Evolutionary conservation across 495 filamentous ascomycete genomes (phyloP).

Genomic region (Daldinia decipiens): DNA sequence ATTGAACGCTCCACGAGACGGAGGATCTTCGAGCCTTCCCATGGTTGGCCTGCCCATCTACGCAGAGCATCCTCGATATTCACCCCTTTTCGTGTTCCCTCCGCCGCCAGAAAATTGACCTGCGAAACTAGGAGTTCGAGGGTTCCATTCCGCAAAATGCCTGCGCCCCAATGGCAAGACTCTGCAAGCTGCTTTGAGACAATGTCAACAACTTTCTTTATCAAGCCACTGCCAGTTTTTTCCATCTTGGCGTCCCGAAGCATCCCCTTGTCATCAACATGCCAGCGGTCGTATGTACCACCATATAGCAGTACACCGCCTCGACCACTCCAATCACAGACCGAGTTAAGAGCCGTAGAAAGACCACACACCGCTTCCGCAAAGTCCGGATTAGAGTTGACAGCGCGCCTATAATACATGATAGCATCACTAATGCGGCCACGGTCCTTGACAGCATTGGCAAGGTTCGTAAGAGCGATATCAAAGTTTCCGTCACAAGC

Average conservation of each 20-base stretch:
- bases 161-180: slow-evolving; percentile 87
- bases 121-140: slow-evolving; percentile 59
- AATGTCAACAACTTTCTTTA: slow-evolving; percentile 94
- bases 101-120: slow-evolving; percentile 50
- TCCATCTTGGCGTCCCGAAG: slow-evolving; percentile 75
- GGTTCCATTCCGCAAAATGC: slow-evolving; percentile 67
- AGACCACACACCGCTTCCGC: slow-evolving; percentile 97
- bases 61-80: slow-evolving; percentile 59
- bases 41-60: slow-evolving; percentile 78
- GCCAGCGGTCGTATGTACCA: slow-evolving; percentile 88
- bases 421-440: slow-evolving; percentile 94
- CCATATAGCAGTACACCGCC: slow-evolving; percentile 80
- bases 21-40: slow-evolving; percentile 91
- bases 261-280: slow-evolving; percentile 88
- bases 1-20: slow-evolving; percentile 86
- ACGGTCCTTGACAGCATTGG: slow-evolving; percentile 98
- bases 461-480: slow-evolving; percentile 95
- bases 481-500: slow-evolving; percentile 92
- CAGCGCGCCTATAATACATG: slow-evolving; percentile 87
- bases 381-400: slow-evolving; percentile 91
- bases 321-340: slow-evolving; percentile 93
- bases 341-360: slow-evolving; percentile 94
- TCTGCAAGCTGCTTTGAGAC: slow-evolving; percentile 91
- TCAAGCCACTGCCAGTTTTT: slow-evolving; percentile 78
- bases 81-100: slow-evolving; percentile 37